These are phyloP conservation scores for Aspergillus caelatus DNA, from an alignment of 2,329 filamentous ascomycete genomes.

Conservation along the genomic window DNA sequence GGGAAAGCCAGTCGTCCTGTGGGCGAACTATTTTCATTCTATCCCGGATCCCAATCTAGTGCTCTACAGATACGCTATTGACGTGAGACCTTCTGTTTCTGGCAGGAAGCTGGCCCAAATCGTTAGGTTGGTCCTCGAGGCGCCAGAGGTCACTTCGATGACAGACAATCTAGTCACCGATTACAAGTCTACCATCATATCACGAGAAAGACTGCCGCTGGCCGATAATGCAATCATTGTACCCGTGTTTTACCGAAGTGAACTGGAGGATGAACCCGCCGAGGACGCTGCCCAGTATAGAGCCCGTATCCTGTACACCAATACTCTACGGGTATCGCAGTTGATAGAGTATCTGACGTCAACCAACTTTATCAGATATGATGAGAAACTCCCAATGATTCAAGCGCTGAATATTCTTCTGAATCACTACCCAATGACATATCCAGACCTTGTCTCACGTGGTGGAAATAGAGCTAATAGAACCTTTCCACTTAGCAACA, in stretches of 20 bases:
- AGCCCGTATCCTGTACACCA: neutral
- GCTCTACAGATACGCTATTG: neutral
- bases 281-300: neutral
- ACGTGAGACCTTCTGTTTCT: neutral
- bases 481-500: neutral
- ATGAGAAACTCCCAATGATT: neutral
- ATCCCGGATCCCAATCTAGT: neutral
- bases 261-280: neutral
- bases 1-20: neutral
- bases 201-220: neutral
- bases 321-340: neutral
- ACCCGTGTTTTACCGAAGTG: neutral
- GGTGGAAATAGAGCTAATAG: neutral
- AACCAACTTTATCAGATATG: neutral
- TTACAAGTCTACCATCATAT: neutral
- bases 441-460: neutral
- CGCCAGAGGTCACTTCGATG: neutral
- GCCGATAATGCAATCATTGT: neutral
- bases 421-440: neutral
- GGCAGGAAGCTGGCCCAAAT: neutral
- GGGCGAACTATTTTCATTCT: neutral
- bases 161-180: neutral
- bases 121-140: neutral
- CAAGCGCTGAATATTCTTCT: neutral
- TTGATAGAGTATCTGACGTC: neutral